Base-by-base conservation (phyloP, 345 rosid genomes). In the Alliaria petiolata region DNA sequence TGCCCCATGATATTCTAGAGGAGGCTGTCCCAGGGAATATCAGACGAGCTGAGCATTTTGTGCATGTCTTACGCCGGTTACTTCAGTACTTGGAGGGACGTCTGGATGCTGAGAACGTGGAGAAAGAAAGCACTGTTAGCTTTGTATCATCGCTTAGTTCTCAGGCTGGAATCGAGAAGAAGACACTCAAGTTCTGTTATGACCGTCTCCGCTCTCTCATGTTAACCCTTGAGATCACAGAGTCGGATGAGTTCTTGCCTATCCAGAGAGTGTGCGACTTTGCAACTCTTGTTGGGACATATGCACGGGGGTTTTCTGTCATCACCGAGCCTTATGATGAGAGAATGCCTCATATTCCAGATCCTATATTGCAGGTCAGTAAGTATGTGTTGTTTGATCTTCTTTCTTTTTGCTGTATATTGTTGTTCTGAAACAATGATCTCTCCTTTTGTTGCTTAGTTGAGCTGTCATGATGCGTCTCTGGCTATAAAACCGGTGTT, bases 401-500 rank as follows among this genome's bases (percentile, higher is more conserved):
- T 2, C 19, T 47, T 33, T 49, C 42, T 3, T 26, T 47, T 9
- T 36, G 58, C 3, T 17, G 33, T 26, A 35, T 35, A 49, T 22
- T 11, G 39, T 50, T 14, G 35, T 33, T 70, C 63, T 72, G 76
- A 63, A 42, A 47, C 25, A 22, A 22, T 8, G 66, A 15, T 56
- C 69, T 46, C 55, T n/a, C 40, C 8, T 52, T 65, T 42, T 31
- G 58, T 63, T n/a, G 77, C 62, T 26, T 83, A 93, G 98, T 91
- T 88, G 59, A 84, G 98, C 82, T 93, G 97, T 65, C 98, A 90
- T 77, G 98, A 91, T 73, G 99, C 99, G 46, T 95, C 99, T 44
- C 88, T 95, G 50, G 97, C 97, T 42, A 89, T 95, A 72, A 95
- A 89, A 85, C 99, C 99, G 42, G 99, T 91, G 71, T 91, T 95